These are phyloP conservation scores for Marasmius tenuissimus DNA, from an alignment of 1,284 basidiomycete genomes.

Conservation along the genomic window DNA sequence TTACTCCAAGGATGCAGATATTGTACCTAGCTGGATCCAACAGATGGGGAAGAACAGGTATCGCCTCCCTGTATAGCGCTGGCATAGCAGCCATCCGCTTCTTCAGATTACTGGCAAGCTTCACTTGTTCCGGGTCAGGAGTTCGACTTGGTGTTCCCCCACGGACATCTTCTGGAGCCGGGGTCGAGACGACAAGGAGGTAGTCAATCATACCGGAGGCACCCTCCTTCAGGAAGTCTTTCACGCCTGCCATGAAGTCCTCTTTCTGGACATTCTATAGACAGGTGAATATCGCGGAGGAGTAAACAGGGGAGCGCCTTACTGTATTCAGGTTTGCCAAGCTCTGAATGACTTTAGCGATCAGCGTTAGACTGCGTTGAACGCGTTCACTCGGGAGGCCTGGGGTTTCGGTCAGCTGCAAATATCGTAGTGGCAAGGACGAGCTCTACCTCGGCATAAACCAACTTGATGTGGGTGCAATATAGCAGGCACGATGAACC, in stretches of 20 bases:
- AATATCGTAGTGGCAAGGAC: not conserved
- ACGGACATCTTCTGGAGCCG: slow-evolving; percentile 40
- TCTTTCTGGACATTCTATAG: slow-evolving; percentile 66
- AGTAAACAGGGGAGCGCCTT: slow-evolving; percentile 24
- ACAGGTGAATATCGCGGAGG: slow-evolving; percentile 3
- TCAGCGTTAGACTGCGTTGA: slow-evolving; percentile 72
- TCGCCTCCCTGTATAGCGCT: slow-evolving; percentile 63
- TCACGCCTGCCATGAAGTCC: slow-evolving; percentile 69
- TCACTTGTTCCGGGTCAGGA: slow-evolving; percentile 48
- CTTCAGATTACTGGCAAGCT: slow-evolving; percentile 54
- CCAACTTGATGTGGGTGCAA: slow-evolving; percentile 78
- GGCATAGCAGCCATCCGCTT: slow-evolving; percentile 53
- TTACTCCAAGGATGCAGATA: too few species aligned
- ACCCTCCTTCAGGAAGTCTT: slow-evolving; percentile 62
- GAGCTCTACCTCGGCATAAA: slow-evolving; percentile 59
- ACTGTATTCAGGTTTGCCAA: slow-evolving; percentile 77
- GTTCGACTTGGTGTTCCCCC: slow-evolving; percentile 26
- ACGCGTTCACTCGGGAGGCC: slow-evolving; percentile 65
- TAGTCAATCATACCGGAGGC: slow-evolving; percentile 73
- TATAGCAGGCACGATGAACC: slow-evolving; percentile 82
- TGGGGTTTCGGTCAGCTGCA: slow-evolving; percentile 23
- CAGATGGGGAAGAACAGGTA: slow-evolving; percentile 66
- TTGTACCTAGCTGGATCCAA: slow-evolving; percentile 43
- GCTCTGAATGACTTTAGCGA: slow-evolving; percentile 80
- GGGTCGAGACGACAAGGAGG: slow-evolving; percentile 62